Evolutionary conservation across 2,329 filamentous ascomycete genomes (phyloP).

Genomic region (Ophiostoma novo-ulmi): DNA sequence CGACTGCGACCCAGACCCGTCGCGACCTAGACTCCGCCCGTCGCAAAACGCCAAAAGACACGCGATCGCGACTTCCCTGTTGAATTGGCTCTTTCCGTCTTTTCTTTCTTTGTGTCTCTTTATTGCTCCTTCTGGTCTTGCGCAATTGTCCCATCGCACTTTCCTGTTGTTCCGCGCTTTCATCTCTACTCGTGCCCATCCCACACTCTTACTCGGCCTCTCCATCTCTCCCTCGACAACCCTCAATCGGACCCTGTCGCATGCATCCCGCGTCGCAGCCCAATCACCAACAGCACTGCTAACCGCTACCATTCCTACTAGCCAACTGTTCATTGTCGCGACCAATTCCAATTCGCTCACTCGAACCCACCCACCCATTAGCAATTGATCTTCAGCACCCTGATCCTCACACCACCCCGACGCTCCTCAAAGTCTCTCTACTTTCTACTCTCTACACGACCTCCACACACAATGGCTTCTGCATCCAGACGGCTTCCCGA

Average conservation of each 20-base stretch:
- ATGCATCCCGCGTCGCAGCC: conserved; percentile 16
- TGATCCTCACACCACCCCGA: conserved; percentile 6
- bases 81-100: neutral
- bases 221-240: neutral
- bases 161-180: neutral
- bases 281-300: conserved; percentile 17
- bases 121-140: neutral
- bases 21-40: conserved; percentile 4
- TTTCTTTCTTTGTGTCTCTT: neutral
- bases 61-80: conserved; percentile 15
- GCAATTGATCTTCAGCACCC: neutral
- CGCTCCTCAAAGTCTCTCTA: neutral
- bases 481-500: conserved; percentile 37
- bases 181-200: neutral
- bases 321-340: conserved; percentile 19
- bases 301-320: neutral
- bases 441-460: neutral
- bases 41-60: conserved; percentile 17
- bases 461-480: conserved; percentile 28
- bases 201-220: neutral
- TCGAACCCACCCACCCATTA: neutral
- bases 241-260: conserved; percentile 15
- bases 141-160: neutral
- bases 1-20: conserved; percentile 8
- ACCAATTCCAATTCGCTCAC: conserved; percentile 9